Conservation (phyloP, 2,329 filamentous ascomycete species). For the Cytospora leucostoma region DNA sequence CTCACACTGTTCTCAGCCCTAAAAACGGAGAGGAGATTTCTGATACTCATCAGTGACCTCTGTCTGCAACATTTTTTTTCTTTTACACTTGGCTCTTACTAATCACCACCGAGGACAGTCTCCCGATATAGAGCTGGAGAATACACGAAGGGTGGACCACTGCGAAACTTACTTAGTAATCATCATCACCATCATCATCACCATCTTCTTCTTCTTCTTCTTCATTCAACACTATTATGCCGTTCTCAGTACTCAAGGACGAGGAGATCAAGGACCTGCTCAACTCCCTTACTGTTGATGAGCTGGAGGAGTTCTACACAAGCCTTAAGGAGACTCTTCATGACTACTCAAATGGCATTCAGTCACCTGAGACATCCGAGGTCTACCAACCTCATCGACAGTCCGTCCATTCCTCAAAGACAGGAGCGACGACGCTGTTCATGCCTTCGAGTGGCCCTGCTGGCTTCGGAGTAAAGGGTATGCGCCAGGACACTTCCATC, state of each 20-base stretch:
- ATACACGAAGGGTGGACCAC: neutral
- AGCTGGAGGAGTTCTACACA: conserved; percentile 55
- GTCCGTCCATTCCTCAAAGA: conserved; percentile 48
- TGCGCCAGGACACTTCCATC: neutral
- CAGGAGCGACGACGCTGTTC: conserved; percentile 65
- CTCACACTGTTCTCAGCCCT: neutral
- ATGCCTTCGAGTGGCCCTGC: conserved; percentile 69
- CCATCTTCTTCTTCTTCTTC: no score
- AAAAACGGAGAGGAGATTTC: neutral
- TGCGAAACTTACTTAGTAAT: neutral
- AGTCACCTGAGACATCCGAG: conserved; percentile 42
- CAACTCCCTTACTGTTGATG: conserved; percentile 52
- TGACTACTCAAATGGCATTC: conserved; percentile 61
- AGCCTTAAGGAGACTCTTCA: conserved; percentile 56
- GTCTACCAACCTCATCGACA: conserved; percentile 59
- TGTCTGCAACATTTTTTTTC: neutral
- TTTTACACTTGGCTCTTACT: neutral
- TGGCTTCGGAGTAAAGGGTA: conserved; percentile 70
- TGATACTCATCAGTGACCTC: neutral
- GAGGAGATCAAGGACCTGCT: conserved; percentile 56
- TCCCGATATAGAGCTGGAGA: neutral
- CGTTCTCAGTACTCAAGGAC: conserved; percentile 60
- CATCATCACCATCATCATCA: no score
- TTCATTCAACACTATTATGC: conserved; percentile 48
- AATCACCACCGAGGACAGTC: neutral